These are phyloP conservation scores for Podaxis sp. DNA, from an alignment of 768 basidiomycete genomes.

Conservation along the genomic window DNA sequence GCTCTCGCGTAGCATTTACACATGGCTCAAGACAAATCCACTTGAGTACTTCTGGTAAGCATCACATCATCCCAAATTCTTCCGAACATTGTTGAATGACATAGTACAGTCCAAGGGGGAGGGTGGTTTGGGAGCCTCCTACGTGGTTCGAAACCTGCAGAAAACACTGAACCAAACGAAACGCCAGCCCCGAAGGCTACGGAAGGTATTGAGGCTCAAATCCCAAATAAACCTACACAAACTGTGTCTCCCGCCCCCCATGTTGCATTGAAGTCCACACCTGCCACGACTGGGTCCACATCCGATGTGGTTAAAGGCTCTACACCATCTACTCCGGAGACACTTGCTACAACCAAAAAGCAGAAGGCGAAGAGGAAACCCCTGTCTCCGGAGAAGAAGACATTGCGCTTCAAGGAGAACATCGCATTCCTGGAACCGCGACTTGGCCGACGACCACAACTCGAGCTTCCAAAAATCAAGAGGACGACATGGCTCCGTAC, in stretches of 20 bases:
- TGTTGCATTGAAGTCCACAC: not conserved
- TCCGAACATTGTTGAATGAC: not conserved
- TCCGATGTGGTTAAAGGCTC: not conserved
- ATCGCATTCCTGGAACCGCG: conserved; percentile 36
- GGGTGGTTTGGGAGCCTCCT: conserved; percentile 7
- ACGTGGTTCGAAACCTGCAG: not conserved
- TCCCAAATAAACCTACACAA: no score
- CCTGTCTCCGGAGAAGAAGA: conserved; percentile 31
- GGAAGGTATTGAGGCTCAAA: not conserved
- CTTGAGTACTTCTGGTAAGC: not conserved
- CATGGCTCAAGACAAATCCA: not conserved
- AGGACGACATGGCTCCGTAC: conserved; percentile 50
- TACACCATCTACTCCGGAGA: conserved; percentile 11
- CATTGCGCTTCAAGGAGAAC: conserved; percentile 33
- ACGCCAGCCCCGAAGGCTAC: not conserved
- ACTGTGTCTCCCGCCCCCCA: not conserved
- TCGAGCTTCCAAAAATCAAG: conserved; percentile 36
- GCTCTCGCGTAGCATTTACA: not conserved
- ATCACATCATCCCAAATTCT: not conserved
- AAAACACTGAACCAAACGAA: not conserved
- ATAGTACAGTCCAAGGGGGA: not conserved
- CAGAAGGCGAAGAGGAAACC: conserved; percentile 19
- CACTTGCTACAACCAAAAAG: not conserved
- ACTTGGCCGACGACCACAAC: conserved; percentile 37
- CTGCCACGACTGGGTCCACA: not conserved